phyloP scores from a whole-genome alignment of 2,329 filamentous ascomycete species.

The Botrytis elliptica region DNA sequence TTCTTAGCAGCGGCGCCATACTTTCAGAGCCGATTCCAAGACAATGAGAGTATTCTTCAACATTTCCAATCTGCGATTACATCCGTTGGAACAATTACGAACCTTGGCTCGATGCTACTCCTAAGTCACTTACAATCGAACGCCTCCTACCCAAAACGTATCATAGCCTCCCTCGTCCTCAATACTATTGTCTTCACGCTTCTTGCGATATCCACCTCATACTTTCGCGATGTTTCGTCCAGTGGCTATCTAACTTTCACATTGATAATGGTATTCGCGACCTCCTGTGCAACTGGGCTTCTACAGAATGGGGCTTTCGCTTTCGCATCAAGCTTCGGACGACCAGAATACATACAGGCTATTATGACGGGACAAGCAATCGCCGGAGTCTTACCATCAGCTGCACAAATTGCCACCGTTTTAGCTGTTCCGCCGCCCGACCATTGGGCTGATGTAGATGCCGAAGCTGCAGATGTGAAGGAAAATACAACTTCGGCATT shows the following conservation, averaged over 20 bases:
- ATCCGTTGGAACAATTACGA: constrained; percentile 81
- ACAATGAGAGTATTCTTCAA: constrained; percentile 66
- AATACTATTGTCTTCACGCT: constrained; percentile 76
- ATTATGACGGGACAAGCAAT: constrained; percentile 95
- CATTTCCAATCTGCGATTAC: constrained; percentile 91
- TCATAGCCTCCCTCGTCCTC: constrained; percentile 72
- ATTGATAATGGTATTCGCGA: constrained; percentile 75
- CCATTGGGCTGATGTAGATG: constrained; percentile 32
- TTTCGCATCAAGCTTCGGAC: constrained; percentile 81
- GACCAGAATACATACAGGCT: constrained; percentile 87
- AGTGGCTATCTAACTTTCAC: constrained; percentile 75
- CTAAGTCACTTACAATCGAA: constrained; percentile 77
- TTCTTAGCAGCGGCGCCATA: constrained; percentile 94
- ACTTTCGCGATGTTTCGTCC: constrained; percentile 62
- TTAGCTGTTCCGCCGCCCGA: constrained; percentile 58
- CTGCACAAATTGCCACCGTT: constrained; percentile 84
- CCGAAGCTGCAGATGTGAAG: constrained; percentile 36
- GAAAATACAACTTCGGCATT: constrained; percentile 70
- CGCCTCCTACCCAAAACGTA: constrained; percentile 85
- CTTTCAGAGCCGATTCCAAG: constrained; percentile 78
- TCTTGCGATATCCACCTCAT: constrained; percentile 74
- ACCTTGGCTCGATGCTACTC: constrained; percentile 71
- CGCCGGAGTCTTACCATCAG: constrained; percentile 82
- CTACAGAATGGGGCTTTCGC: constrained; percentile 95
- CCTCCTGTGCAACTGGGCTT: constrained; percentile 77